These are phyloP conservation scores for Viola odorata DNA, from an alignment of 345 rosid species.

Conservation along the genomic window DNA sequence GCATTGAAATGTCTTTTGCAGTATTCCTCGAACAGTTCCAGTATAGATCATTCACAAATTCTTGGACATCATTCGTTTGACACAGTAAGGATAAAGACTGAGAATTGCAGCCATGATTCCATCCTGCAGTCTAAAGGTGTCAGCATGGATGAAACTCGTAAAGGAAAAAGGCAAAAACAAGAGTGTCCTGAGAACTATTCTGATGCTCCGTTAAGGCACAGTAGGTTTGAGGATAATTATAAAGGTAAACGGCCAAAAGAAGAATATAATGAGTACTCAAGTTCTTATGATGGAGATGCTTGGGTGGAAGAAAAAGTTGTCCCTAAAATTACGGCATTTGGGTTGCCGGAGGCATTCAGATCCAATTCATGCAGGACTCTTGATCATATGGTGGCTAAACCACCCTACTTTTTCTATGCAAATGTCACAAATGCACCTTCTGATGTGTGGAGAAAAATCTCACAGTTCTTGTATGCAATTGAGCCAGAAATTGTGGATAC, in stretches of 20 bases:
- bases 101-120: constrained; percentile 30
- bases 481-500: constrained; percentile 71
- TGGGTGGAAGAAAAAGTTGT: constrained; percentile 48
- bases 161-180: constrained; percentile 69
- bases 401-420: constrained; percentile 82
- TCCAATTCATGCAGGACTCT: constrained; percentile 41
- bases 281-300: constrained; percentile 33
- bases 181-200: constrained; percentile 31
- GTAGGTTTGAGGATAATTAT: constrained; percentile 22
- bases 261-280: constrained; percentile 37
- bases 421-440: constrained; percentile 41
- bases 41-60: constrained; percentile 21
- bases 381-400: constrained; percentile 39
- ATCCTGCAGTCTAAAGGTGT: constrained; percentile 8
- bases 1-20: constrained; percentile 5
- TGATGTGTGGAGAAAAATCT: constrained; percentile 56
- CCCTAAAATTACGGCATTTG: constrained; percentile 13
- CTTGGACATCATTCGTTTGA: constrained; percentile 20
- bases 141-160: constrained; percentile 31
- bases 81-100: constrained; percentile 33
- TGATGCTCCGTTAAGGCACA: constrained; percentile 20
- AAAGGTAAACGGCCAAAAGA: constrained; percentile 60
- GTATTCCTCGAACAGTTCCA: constrained; percentile 20
- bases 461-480: constrained; percentile 50
- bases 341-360: constrained; percentile 30